Evolutionary conservation across 495 filamentous ascomycete species (phyloP).

Genomic region (Symbiotaphrina buchneri): DNA sequence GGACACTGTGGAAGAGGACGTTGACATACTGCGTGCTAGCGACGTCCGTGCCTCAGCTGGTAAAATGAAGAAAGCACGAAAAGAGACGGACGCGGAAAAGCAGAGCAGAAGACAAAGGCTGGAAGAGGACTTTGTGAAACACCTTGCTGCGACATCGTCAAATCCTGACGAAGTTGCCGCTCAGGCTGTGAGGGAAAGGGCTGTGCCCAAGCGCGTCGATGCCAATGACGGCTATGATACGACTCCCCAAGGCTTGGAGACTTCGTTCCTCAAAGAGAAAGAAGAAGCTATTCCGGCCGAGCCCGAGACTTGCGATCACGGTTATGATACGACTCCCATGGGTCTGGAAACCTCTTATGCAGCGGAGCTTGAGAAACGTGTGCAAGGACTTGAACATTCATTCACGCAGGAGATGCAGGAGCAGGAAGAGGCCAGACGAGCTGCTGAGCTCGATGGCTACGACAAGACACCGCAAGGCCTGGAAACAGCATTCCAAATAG

Average conservation of each 20-base stretch:
- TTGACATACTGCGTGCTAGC: slow-evolving; percentile 21
- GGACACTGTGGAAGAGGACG: slow-evolving; percentile 14
- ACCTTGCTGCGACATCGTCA: background rate
- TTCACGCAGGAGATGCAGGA: background rate
- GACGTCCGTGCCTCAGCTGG: slow-evolving; percentile 24
- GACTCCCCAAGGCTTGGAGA: slow-evolving; percentile 2
- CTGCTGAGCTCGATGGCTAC: slow-evolving; percentile 1
- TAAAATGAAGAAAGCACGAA: slow-evolving; percentile 8
- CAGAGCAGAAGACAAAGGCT: slow-evolving; percentile 10
- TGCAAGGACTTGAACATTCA: background rate
- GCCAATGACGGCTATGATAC: background rate
- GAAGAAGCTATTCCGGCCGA: background rate
- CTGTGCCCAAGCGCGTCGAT: background rate
- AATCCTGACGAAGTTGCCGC: background rate
- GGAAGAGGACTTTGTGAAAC: slow-evolving; percentile 12
- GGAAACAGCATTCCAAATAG: background rate
- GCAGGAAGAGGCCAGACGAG: background rate
- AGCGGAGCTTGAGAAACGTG: background rate
- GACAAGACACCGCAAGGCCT: background rate
- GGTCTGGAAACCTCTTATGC: slow-evolving; percentile 3
- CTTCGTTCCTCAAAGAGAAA: too few species aligned
- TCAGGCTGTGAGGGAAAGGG: background rate
- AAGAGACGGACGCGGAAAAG: slow-evolving; percentile 11
- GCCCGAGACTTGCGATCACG: background rate
- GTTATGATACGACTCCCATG: slow-evolving; percentile 1